phyloP scores from a whole-genome alignment of 495 filamentous ascomycete genomes.

The Trichoderma gamsii region DNA sequence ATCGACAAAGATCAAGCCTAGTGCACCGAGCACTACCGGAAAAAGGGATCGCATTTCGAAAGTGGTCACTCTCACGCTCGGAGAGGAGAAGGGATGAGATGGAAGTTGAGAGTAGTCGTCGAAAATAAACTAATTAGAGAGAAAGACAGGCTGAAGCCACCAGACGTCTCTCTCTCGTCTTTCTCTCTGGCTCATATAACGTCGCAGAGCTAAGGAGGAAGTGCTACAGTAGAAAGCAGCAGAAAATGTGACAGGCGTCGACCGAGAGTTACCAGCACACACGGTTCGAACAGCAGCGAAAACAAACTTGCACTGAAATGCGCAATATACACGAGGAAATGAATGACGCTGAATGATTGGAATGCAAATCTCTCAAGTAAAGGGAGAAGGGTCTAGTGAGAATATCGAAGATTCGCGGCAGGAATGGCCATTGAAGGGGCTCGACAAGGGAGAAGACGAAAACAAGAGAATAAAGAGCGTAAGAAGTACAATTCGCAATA shows the following conservation, averaged over 20 bases:
- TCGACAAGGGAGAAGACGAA: not conserved
- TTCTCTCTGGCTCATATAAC: not conserved
- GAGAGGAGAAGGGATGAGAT: not conserved
- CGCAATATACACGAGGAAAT: not conserved
- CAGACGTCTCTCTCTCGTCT: not conserved
- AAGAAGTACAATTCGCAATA: not conserved
- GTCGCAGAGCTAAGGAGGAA: not conserved
- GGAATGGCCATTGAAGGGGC: conserved; percentile 7
- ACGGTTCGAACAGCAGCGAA: not conserved
- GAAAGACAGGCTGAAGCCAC: not conserved
- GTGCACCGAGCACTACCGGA: conserved; percentile 11
- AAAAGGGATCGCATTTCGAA: not conserved
- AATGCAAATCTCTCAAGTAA: conserved; percentile 7
- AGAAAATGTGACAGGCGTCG: not conserved
- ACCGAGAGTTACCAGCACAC: conserved; percentile 12
- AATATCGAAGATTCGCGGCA: not conserved
- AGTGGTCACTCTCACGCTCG: not conserved
- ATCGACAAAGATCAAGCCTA: not conserved
- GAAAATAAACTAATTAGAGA: not conserved
- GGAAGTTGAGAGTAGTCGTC: not conserved
- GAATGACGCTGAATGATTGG: conserved; percentile 1
- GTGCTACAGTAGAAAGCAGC: not conserved
- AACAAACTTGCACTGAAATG: not conserved
- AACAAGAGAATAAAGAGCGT: conserved; percentile 1
- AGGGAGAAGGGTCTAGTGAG: not conserved